Percentiles rank a stretch among this genome's conserved stretches.
These are phyloP conservation scores for Euphorbia schlechtendalii DNA, from an alignment of 441 rosid genomes.

Conservation along the genomic window DNA sequence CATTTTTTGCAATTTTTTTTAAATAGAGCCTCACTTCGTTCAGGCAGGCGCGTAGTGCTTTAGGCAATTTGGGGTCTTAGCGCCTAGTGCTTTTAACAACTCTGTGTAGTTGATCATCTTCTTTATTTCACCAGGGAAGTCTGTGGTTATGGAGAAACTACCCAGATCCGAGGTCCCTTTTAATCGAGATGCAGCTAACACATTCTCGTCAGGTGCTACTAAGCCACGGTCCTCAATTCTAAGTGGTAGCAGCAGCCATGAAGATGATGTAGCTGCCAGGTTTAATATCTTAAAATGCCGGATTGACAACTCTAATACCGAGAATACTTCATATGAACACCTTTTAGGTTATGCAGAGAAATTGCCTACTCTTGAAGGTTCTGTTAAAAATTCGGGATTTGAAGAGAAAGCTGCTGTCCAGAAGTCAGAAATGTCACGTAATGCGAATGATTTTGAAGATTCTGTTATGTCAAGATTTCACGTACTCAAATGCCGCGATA, in stretches of 20 bases:
- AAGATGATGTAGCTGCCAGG: conserved; percentile 47
- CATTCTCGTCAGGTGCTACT: conserved; percentile 21
- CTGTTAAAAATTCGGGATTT: conserved; percentile 23
- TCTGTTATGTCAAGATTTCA: conserved; percentile 35
- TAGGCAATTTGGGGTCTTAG: no score
- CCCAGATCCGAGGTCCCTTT: conserved; percentile 18
- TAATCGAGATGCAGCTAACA: conserved; percentile 20
- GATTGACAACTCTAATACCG: conserved; percentile 22
- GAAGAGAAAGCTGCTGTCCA: conserved; percentile 21
- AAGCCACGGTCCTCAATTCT: conserved; percentile 21
- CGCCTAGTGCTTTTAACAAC: no score
- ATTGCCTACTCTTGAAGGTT: no score
- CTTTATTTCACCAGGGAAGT: conserved; percentile 27
- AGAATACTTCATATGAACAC: conserved; percentile 17
- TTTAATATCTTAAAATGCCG: conserved; percentile 36
- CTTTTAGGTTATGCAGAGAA: conserved; percentile 24
- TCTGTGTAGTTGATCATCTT: conserved; percentile 15
- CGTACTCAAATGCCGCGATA: conserved; percentile 32
- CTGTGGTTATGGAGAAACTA: conserved; percentile 26
- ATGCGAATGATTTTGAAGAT: conserved; percentile 25
- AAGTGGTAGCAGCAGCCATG: conserved; percentile 22
- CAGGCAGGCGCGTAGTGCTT: no score
- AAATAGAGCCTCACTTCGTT: no score
- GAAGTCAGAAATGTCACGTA: conserved; percentile 9
- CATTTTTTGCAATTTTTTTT: no score